phyloP scores from a whole-genome alignment of 495 filamentous ascomycete species.

The Lasiosphaeria miniovina region DNA sequence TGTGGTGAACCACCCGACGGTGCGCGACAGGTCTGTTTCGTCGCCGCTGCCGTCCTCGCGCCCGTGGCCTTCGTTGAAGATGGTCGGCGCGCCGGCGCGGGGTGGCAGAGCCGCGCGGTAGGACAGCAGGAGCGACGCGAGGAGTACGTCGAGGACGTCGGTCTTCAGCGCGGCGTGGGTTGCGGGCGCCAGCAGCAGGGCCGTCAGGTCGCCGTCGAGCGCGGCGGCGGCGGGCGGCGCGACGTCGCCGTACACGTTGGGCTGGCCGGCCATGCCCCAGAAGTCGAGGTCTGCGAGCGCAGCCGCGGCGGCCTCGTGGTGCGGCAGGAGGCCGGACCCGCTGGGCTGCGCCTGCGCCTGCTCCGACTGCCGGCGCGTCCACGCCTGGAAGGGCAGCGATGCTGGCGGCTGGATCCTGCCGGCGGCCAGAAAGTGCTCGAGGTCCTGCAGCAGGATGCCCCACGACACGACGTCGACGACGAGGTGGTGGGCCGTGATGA shows the following conservation, averaged over 20 bases:
- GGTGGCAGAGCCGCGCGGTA: constrained; percentile 36
- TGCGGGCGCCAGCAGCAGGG: constrained; percentile 37
- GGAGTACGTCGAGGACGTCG: constrained; percentile 52
- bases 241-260: constrained; percentile 51
- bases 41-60: constrained; percentile 27
- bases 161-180: constrained; percentile 49
- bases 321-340: constrained; percentile 16
- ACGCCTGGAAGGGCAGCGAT: constrained; percentile 22
- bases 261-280: constrained; percentile 45
- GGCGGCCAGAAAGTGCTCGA: constrained; percentile 51
- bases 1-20: constrained; percentile 35
- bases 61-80: constrained; percentile 38
- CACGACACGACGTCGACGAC: constrained; percentile 65
- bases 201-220: constrained; percentile 43
- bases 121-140: constrained; percentile 51
- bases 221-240: constrained; percentile 39
- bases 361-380: constrained; percentile 21
- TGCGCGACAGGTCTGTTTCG: constrained; percentile 23
- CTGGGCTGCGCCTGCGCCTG: constrained; percentile 17
- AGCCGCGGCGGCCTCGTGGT: constrained; percentile 23
- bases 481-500: constrained; percentile 55
- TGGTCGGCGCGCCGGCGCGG: constrained; percentile 38
- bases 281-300: constrained; percentile 38
- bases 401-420: constrained; percentile 20
- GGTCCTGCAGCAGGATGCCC: constrained; percentile 57